A percentile compares a stretch with the other conserved stretches of the same genome.
Conservation (phyloP, 1,284 basidiomycete genomes). For the Irpex lacteus region DNA sequence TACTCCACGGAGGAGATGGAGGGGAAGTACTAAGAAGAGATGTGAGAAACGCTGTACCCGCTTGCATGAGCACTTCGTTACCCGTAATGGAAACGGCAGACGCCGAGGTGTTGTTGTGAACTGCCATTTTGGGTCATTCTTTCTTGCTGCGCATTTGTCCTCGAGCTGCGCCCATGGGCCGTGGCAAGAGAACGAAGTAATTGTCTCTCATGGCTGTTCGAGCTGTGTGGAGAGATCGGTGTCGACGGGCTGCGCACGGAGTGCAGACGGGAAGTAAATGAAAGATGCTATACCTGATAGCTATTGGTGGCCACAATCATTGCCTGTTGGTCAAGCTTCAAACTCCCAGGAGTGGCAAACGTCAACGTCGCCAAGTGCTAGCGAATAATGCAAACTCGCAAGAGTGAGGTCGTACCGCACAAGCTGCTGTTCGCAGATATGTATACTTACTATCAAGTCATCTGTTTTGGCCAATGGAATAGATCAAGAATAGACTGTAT, state of each 20-base stretch:
- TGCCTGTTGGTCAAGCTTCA: background rate
- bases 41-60: background rate
- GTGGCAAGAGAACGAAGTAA: background rate
- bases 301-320: background rate
- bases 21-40: background rate
- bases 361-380: background rate
- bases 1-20: constrained; percentile 3
- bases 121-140: background rate
- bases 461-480: too few relatives aligned
- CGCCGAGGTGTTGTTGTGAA: background rate
- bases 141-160: constrained; percentile 1
- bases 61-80: background rate
- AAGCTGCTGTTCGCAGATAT: background rate
- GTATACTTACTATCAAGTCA: too few relatives aligned
- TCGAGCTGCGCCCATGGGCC: background rate
- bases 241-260: background rate
- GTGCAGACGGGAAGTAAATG: background rate
- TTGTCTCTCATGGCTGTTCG: background rate
- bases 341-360: too few relatives aligned
- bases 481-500: too few relatives aligned
- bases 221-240: background rate
- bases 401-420: background rate
- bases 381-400: background rate
- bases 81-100: background rate
- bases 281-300: background rate